phyloP scores from a whole-genome alignment of 1,284 basidiomycete genomes.

The Leccinum cinnamomeum region DNA sequence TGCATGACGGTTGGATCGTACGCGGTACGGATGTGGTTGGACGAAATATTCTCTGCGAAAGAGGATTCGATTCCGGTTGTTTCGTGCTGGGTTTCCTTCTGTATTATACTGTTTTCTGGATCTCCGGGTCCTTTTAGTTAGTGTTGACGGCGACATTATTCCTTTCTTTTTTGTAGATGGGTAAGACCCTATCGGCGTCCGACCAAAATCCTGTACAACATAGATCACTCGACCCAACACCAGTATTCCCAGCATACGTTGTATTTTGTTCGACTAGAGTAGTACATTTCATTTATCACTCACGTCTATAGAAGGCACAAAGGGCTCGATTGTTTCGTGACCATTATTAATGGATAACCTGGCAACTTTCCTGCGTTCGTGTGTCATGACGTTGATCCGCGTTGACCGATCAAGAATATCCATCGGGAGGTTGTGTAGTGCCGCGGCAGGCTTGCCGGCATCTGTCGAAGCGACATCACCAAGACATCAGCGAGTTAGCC shows the following conservation, averaged over 20 bases:
- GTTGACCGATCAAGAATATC: background rate
- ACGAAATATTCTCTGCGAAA: too few relatives aligned
- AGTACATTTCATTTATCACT: background rate
- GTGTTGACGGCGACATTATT: background rate
- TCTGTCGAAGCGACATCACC: background rate
- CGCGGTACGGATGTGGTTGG: background rate
- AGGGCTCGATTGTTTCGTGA: background rate
- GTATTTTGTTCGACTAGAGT: background rate
- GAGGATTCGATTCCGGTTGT: background rate
- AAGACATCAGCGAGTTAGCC: background rate
- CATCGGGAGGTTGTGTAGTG: too few relatives aligned
- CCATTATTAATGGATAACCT: background rate
- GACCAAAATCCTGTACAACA: background rate
- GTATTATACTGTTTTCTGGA: background rate
- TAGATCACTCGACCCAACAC: background rate
- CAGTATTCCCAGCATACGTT: background rate
- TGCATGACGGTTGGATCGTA: conserved; percentile 5
- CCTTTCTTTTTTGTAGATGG: background rate
- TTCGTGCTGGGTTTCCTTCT: background rate
- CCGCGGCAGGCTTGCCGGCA: background rate
- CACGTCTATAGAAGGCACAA: background rate
- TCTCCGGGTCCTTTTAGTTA: background rate
- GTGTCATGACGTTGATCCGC: background rate
- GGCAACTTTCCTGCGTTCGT: background rate
- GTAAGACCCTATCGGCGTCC: background rate